These are phyloP conservation scores for Myriosclerotinia scirpicola DNA, from an alignment of 2,329 filamentous ascomycete genomes.

Conservation along the genomic window DNA sequence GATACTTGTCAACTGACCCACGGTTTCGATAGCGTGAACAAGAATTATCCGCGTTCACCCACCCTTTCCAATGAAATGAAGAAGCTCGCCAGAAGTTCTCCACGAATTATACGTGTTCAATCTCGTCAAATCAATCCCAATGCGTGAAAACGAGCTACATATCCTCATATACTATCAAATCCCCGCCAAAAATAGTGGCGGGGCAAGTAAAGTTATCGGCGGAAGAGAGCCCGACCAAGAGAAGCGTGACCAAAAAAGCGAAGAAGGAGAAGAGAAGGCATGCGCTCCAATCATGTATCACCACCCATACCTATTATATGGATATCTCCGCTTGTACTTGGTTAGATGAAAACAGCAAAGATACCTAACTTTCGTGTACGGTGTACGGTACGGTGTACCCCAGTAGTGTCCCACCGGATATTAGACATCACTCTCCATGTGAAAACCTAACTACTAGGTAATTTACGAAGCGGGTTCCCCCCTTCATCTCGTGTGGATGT, in stretches of 20 bases:
- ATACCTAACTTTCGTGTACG: too few relatives aligned
- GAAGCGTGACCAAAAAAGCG: constrained; percentile 2
- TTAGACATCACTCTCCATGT: constrained; percentile 1
- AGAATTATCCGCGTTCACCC: constrained; percentile 18
- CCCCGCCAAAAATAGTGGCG: constrained; percentile 21
- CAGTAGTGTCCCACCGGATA: not conserved
- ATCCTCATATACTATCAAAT: not conserved
- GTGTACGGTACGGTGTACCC: not conserved
- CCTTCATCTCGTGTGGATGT: constrained; percentile 11
- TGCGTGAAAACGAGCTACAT: constrained; percentile 9
- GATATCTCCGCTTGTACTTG: not conserved
- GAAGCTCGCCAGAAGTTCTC: constrained; percentile 6
- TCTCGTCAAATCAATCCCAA: not conserved
- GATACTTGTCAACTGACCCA: constrained; percentile 22
- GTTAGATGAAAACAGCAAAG: too few relatives aligned
- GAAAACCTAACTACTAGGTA: not conserved
- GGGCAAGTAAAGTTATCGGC: constrained; percentile 19
- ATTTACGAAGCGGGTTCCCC: constrained; percentile 4
- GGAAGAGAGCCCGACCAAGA: constrained; percentile 24
- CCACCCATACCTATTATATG: not conserved
- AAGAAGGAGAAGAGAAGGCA: constrained; percentile 9
- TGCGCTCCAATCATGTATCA: constrained; percentile 25
- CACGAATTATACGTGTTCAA: constrained; percentile 24
- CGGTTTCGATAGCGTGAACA: constrained; percentile 8
- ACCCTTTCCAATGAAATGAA: constrained; percentile 16